These are phyloP conservation scores for Pseudogymnoascus sp. DNA, from an alignment of 2,329 filamentous ascomycete species.

Conservation along the genomic window DNA sequence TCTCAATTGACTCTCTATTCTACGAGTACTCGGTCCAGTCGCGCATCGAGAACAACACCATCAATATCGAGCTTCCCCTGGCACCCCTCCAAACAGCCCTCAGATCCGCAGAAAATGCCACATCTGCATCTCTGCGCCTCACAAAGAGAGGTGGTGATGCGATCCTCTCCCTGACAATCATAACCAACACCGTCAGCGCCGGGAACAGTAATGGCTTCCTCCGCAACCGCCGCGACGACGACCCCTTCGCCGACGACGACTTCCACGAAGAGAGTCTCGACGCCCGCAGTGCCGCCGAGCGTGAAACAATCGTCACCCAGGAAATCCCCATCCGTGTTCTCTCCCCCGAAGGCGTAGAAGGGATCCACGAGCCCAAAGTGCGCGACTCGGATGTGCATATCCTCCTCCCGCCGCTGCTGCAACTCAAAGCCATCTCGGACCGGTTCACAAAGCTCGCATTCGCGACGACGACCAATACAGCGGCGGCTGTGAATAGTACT, in stretches of 20 bases:
- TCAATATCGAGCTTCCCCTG: constrained; percentile 95
- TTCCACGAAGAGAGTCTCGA: constrained; percentile 45
- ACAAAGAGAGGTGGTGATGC: constrained; percentile 89
- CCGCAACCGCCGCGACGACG: constrained; percentile 29
- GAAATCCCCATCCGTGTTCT: constrained; percentile 93
- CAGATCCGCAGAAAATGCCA: constrained; percentile 74
- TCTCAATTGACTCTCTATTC: constrained; percentile 77
- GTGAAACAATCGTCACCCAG: constrained; percentile 89
- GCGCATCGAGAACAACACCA: constrained; percentile 73
- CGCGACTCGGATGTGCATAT: constrained; percentile 93
- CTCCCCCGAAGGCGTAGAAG: constrained; percentile 74
- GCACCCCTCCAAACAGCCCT: constrained; percentile 82
- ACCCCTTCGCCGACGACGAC: constrained; percentile 36
- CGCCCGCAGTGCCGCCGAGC: constrained; percentile 56
- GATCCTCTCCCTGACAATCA: constrained; percentile 82
- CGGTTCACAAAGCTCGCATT: constrained; percentile 83
- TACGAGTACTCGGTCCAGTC: constrained; percentile 79
- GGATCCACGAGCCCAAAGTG: constrained; percentile 86
- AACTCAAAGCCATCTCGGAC: constrained; percentile 90
- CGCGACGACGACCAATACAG: constrained; percentile 29
- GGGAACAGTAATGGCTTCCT: constrained; percentile 31
- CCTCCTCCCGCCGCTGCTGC: constrained; percentile 74
- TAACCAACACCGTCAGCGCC: constrained; percentile 57
- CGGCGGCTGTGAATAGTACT: constrained; percentile 18
- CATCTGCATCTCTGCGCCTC: constrained; percentile 75